Percentiles rank a stretch among this genome's conserved stretches.
These are phyloP conservation scores for Huntiella abstrusa DNA, from an alignment of 2,329 filamentous ascomycete genomes.

Conservation along the genomic window DNA sequence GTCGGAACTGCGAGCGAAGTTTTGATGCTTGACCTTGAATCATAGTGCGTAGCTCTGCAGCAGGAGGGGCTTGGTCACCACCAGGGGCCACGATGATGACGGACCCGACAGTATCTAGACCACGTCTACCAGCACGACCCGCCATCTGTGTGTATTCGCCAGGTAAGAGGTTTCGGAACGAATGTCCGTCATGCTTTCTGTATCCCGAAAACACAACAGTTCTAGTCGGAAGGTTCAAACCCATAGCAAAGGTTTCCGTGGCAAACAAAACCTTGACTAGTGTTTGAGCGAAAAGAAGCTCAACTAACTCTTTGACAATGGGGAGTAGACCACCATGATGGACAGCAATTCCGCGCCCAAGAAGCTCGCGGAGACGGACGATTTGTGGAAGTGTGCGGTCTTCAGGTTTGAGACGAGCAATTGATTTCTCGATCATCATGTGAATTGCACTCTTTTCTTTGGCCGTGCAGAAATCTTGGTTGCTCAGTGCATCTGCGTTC, in stretches of 20 bases:
- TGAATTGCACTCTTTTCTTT: conserved; percentile 92
- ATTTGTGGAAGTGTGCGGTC: conserved; percentile 87
- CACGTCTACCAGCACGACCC: conserved; percentile 78
- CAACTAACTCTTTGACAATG: conserved; percentile 94
- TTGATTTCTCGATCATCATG: conserved; percentile 91
- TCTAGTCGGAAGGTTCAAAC: conserved; percentile 81
- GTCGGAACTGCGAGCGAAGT: conserved; percentile 80
- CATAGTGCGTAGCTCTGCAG: conserved; percentile 70
- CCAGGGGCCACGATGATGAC: conserved; percentile 83
- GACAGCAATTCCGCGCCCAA: conserved; percentile 79
- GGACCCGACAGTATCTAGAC: conserved; percentile 77
- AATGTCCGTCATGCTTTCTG: conserved; percentile 85
- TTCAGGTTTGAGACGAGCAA: conserved; percentile 77
- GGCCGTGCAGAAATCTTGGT: conserved; percentile 86
- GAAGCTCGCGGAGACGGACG: conserved; percentile 63
- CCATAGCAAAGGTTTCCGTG: conserved; percentile 98
- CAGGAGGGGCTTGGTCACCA: conserved; percentile 72
- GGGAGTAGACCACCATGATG: conserved; percentile 88
- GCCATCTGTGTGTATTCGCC: conserved; percentile 99
- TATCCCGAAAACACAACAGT: conserved; percentile 97
- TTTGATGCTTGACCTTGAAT: conserved; percentile 92
- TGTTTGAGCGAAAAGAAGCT: conserved; percentile 87
- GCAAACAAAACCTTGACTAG: conserved; percentile 94
- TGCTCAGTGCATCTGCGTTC: conserved; percentile 86
- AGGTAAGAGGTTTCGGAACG: conserved; percentile 75